Percentiles rank a stretch among this genome's conserved stretches.
Conservation (phyloP, 2,329 filamentous ascomycete species). For the Trichoderma asperellum region DNA sequence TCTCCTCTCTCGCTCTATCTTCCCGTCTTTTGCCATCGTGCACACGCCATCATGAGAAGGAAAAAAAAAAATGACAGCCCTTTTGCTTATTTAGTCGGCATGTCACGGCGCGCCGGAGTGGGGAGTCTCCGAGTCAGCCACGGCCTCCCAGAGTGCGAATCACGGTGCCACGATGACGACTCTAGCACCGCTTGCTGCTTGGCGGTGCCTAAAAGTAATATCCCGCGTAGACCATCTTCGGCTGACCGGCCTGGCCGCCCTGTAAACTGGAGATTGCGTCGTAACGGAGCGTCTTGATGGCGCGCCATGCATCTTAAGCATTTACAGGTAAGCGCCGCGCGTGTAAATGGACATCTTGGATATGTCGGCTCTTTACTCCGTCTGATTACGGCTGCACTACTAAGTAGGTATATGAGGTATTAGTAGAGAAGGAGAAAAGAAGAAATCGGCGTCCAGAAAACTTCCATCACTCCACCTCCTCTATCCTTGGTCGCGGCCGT, state of each 20-base stretch:
- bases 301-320: neutral
- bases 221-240: slow-evolving; percentile 10
- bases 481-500: slow-evolving; percentile 52
- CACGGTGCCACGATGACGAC: slow-evolving; percentile 15
- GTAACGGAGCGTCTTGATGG: slow-evolving; percentile 3
- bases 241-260: slow-evolving; percentile 15
- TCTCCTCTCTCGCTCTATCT: neutral
- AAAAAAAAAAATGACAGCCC: neutral
- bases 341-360: neutral
- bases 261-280: slow-evolving; percentile 8
- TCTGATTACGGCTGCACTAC: neutral
- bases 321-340: slow-evolving; percentile 9
- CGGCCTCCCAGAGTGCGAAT: slow-evolving; percentile 19
- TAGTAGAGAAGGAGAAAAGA: neutral
- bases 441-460: neutral
- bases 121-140: slow-evolving; percentile 17
- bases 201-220: neutral
- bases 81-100: neutral
- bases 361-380: slow-evolving; percentile 10
- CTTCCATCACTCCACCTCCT: slow-evolving; percentile 60
- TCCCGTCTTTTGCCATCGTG: neutral
- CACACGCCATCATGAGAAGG: neutral
- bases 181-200: slow-evolving; percentile 15
- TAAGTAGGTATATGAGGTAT: neutral
- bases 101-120: neutral